Evolutionary conservation across 2,329 filamentous ascomycete genomes (phyloP), one percentile per base, ranked within the genome.

Genomic region (Epichloe gansuensis): DNA sequence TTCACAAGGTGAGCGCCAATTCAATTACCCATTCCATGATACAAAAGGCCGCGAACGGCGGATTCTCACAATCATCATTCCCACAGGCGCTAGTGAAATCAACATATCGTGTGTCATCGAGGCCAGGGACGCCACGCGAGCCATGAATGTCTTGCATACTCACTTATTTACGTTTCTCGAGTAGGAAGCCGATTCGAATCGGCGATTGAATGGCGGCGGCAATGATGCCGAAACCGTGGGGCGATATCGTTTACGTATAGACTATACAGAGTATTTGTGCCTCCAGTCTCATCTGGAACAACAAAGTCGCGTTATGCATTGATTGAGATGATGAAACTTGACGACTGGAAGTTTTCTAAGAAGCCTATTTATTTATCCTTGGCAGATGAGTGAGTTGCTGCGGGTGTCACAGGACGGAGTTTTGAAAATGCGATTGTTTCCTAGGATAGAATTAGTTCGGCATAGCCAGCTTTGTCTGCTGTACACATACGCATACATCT

Each of bases 71-170:
- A 8, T 40, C 4, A 23, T 36, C 2, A 13, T 50, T 49, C 56
- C 3, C 50, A 47, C 56, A 95, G 89, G 90, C 62, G 93, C 93
- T 27, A 96, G 90, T 66, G 93, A 98, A 74, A 98, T 98, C 71
- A 98, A 97, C 68, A 98, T 98, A 55, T 95, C 89, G 11, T 98
- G 93, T 64, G 93, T 98, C 45, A 95, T 98, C 65, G 89, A 94
- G 62, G 88, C 89, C 59, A 77, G 84, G 58, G 89, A 97, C 64
- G 90, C 93, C 23, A 89, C 90, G 59, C 82, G 93, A 59, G 93
- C 93, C 35, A 85, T 98, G 76, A 97, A 94, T 66, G 89, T 97
- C 62, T 77, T 98, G 58, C 93, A 98, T 67, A 97, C 93, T 21
- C 91, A 90, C 71, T 80, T 98, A 53, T 97, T 98, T 66, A 96